Percentiles rank a stretch among this genome's conserved stretches.
Evolutionary conservation across 768 basidiomycete genomes (phyloP).

Genomic region (Boletus pseudopeckii): DNA sequence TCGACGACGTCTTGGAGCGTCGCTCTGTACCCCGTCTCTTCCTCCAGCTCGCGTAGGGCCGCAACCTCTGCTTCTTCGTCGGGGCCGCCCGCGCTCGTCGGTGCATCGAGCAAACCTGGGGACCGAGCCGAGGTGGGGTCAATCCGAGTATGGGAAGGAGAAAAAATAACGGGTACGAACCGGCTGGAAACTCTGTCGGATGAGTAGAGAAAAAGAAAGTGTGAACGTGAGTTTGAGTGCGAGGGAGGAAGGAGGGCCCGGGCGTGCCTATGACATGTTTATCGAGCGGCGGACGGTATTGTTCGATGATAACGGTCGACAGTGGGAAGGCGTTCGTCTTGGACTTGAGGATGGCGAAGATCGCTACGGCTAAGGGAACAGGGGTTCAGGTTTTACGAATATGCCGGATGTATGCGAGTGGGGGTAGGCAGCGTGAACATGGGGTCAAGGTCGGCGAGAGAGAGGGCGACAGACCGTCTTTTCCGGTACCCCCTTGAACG

Average conservation of each 20-base stretch:
- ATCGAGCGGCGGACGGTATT: conserved; percentile 86
- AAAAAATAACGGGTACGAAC: conserved; percentile 34
- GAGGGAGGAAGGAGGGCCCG: background rate
- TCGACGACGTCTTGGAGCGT: conserved; percentile 51
- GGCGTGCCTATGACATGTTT: conserved; percentile 66
- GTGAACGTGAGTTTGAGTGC: background rate
- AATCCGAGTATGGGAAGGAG: background rate
- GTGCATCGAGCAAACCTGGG: conserved; percentile 78
- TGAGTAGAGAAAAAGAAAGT: too few relatives aligned
- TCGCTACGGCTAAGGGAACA: conserved; percentile 64
- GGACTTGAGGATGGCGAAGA: conserved; percentile 77
- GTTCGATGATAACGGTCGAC: conserved; percentile 85
- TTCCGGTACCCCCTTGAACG: conserved; percentile 69
- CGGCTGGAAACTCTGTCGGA: conserved; percentile 54
- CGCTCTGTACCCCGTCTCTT: conserved; percentile 89
- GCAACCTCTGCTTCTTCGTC: conserved; percentile 72
- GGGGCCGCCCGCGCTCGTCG: conserved; percentile 16
- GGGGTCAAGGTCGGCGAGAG: background rate
- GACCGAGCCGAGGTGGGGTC: background rate
- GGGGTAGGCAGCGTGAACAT: background rate
- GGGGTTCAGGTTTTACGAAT: background rate
- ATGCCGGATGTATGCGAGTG: background rate
- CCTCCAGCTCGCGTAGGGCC: conserved; percentile 84
- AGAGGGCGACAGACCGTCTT: conserved; percentile 63
- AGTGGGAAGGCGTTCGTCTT: conserved; percentile 65